These are phyloP conservation scores for Tetracladium setigerum DNA, from an alignment of 495 filamentous ascomycete species.

Conservation along the genomic window DNA sequence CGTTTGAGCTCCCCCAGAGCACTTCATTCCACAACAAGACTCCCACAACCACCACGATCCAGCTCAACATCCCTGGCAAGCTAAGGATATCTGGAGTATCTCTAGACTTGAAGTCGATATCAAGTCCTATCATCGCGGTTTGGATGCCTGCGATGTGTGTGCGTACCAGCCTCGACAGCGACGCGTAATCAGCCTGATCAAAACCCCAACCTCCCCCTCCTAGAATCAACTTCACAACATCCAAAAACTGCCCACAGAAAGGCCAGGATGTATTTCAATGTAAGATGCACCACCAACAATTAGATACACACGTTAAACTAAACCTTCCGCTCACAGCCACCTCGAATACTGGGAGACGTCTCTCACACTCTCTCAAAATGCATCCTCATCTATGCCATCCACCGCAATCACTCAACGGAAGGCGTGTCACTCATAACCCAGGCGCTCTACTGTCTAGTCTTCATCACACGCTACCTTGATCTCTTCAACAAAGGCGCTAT, in stretches of 20 bases:
- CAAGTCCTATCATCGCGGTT: background rate
- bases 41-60: background rate
- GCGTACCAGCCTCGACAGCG: background rate
- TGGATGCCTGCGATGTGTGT: background rate
- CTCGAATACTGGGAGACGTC: conserved; percentile 74
- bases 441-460: conserved; percentile 78
- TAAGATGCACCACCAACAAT: no score
- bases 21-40: background rate
- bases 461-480: conserved; percentile 81
- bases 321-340: conserved; percentile 43
- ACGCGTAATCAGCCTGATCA: conserved; percentile 13
- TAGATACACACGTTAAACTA: no score
- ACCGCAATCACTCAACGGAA: conserved; percentile 81
- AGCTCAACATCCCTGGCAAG: background rate
- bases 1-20: conserved; percentile 4
- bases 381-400: conserved; percentile 87
- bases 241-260: background rate
- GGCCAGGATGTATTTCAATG: no score
- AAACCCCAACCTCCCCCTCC: background rate
- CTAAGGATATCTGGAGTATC: no score
- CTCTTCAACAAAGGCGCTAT: conserved; percentile 44
- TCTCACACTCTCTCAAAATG: conserved; percentile 79
- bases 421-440: conserved; percentile 95
- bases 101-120: background rate
- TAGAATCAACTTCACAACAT: background rate